Percentiles rank a stretch among this genome's conserved stretches.
Evolutionary conservation across 305 asterid species (phyloP).

Genomic region (Plantago lanceolata): DNA sequence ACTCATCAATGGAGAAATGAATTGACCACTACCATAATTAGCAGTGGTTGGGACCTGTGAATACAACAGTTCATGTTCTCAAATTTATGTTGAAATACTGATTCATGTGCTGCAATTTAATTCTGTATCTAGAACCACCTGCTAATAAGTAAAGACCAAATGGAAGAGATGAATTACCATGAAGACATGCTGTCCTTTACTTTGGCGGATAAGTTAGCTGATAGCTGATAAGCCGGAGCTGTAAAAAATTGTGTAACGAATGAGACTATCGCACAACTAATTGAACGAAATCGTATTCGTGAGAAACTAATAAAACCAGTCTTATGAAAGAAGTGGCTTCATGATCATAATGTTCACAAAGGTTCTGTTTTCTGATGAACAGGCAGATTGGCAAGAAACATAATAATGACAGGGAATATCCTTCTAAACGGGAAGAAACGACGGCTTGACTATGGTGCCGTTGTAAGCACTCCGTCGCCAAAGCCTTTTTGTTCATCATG

Average conservation of each 20-base stretch:
- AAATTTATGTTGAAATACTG: background rate
- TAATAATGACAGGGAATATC: conserved; percentile 64
- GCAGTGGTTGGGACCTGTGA: conserved; percentile 5
- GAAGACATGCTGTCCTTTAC: too few relatives aligned
- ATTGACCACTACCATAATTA: background rate
- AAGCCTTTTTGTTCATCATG: background rate
- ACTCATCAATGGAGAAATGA: background rate
- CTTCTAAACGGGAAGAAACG: conserved; percentile 65
- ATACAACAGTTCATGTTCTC: background rate
- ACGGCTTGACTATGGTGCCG: conserved; percentile 47
- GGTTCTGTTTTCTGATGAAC: conserved; percentile 17
- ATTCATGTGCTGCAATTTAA: background rate
- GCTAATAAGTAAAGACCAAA: too few relatives aligned
- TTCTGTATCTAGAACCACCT: too few relatives aligned
- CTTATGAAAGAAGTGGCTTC: background rate
- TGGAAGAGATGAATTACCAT: too few relatives aligned
- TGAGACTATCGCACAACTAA: too few relatives aligned
- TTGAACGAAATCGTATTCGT: too few relatives aligned
- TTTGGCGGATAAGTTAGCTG: too few relatives aligned
- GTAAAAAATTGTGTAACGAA: too few relatives aligned
- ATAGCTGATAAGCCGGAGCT: too few relatives aligned
- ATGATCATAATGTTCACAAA: background rate
- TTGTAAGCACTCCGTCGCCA: conserved; percentile 37
- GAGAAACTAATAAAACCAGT: background rate
- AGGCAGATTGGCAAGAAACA: conserved; percentile 63